Conservation (phyloP, 805 yeast species). For the Metschnikowia dekortorum region DNA sequence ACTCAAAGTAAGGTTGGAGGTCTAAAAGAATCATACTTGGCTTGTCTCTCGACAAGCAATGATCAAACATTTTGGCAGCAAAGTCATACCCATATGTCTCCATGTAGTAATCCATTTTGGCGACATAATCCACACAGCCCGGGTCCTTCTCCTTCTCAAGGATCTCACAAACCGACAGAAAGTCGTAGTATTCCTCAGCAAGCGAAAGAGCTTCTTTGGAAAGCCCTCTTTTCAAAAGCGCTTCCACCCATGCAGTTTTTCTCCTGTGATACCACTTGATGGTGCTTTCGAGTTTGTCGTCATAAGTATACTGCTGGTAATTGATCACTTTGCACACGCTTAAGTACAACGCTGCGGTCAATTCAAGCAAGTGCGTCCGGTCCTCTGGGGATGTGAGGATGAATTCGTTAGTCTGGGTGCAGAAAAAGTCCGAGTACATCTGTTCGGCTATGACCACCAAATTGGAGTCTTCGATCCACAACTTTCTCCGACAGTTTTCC, state of each 20-base stretch:
- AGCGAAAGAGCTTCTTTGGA: slow-evolving; percentile 53
- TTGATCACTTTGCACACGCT: slow-evolving; percentile 31
- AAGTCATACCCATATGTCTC: slow-evolving; percentile 62
- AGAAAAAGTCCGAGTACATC: slow-evolving; percentile 27
- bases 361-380: slow-evolving; percentile 20
- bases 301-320: slow-evolving; percentile 28
- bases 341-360: slow-evolving; percentile 31
- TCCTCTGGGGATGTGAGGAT: slow-evolving; percentile 13
- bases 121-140: slow-evolving; percentile 17
- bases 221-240: slow-evolving; percentile 47
- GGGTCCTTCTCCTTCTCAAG: slow-evolving; percentile 31
- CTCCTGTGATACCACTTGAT: slow-evolving; percentile 29
- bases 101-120: slow-evolving; percentile 48
- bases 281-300: slow-evolving; percentile 26
- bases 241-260: slow-evolving; percentile 52
- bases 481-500: slow-evolving; percentile 25
- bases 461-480: slow-evolving; percentile 48
- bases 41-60: slow-evolving; percentile 51
- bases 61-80: slow-evolving; percentile 59
- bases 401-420: slow-evolving; percentile 7
- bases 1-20: slow-evolving; percentile 49
- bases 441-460: slow-evolving; percentile 38
- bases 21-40: slow-evolving; percentile 51
- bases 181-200: slow-evolving; percentile 64
- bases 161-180: slow-evolving; percentile 55